phyloP scores from a whole-genome alignment of 345 rosid species.

The Arabis alpina region DNA sequence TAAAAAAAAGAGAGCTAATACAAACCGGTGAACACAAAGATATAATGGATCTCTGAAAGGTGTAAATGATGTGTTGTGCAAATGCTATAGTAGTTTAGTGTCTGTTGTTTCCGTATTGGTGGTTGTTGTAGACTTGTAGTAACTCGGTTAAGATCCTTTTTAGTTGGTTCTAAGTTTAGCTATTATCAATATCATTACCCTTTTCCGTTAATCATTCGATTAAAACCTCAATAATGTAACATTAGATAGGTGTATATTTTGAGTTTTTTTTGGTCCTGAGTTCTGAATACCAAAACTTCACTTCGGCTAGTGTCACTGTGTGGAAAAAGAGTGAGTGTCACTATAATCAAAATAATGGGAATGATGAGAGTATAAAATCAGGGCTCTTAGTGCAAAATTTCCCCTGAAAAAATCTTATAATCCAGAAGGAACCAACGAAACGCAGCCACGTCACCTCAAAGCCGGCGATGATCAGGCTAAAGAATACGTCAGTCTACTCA shows the following conservation, averaged over 20 bases:
- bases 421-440: not conserved
- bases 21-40: conserved; percentile 9
- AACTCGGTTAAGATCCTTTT: too few relatives aligned
- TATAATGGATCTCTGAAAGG: not conserved
- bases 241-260: not conserved
- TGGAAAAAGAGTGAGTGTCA: not conserved
- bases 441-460: not conserved
- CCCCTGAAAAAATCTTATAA: not conserved
- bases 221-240: too few relatives aligned
- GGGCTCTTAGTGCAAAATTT: not conserved
- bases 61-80: conserved; percentile 45
- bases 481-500: not conserved
- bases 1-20: conserved; percentile 33
- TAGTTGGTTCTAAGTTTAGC: too few relatives aligned
- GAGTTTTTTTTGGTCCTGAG: not conserved
- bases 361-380: not conserved
- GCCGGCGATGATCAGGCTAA: too few relatives aligned
- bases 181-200: too few relatives aligned
- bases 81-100: not conserved
- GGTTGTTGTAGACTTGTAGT: too few relatives aligned
- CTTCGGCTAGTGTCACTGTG: not conserved
- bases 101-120: too few relatives aligned
- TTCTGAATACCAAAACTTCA: not conserved
- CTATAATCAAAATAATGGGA: not conserved
- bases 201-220: too few relatives aligned